Evolutionary conservation across 2,329 filamentous ascomycete species (phyloP), one percentile per base, ranked within the genome.

Genomic region (Bipolaris gigantea): DNA sequence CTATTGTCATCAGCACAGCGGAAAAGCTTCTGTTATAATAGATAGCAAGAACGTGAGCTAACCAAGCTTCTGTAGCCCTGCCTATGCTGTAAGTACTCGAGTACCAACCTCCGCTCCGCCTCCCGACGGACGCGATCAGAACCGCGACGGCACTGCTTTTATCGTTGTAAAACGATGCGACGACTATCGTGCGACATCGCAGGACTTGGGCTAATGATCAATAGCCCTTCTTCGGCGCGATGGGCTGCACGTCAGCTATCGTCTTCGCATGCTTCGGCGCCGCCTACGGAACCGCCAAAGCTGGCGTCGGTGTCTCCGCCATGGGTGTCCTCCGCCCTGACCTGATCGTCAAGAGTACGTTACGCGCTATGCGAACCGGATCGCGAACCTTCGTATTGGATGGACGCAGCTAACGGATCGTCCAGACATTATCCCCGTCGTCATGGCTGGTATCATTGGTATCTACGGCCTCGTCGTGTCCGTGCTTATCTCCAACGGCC

Each of bases 401-500:
- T 36, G 43, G 30, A 46, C 2, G 25, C 7, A 27, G 41, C 57
- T 72, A 51, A 67, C 48, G 61, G 39, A 33, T 30, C 11, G 8
- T 65, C 9, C 66, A 97, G 93, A 97, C 85, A 97, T 97, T 78
- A 93, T 97, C 64, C 94, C 94, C 76, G 94, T 97, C 80, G 96
- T 99, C 87, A 99, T 99, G 94, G 94, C 94, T 84, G 94, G 94
- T 97, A 99, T 99, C 80, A 97, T 99, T 80, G 94, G 91, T 89
- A 97, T 99, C 79, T 99, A 81, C 76, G 79, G 79, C 64, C 75
- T 81, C 50, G 79, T 81, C 71, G 79, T 81, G 48, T 81, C 79
- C 40, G 79, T 81, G 68, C 68, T 81, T 65, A 81, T 81, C 73
- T 81, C 79, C 68, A 81, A 81, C 75, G 76, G 80, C 60, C 74